Percentiles rank a stretch among this genome's conserved stretches.
phyloP scores from a whole-genome alignment of 1,284 basidiomycete genomes.

The Grifola frondosa region DNA sequence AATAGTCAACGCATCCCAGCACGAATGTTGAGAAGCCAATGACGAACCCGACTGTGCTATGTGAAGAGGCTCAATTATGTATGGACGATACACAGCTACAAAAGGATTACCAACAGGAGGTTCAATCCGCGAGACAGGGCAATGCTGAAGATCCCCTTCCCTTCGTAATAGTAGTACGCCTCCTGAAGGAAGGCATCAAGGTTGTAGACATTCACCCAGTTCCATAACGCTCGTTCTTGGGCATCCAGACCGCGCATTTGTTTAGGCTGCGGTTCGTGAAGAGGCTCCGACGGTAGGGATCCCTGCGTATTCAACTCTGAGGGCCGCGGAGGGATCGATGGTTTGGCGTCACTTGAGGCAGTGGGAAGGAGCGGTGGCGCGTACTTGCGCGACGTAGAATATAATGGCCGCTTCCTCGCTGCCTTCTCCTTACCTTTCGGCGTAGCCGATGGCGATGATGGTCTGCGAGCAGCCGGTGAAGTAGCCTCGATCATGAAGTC shows the following conservation, averaged over 20 bases:
- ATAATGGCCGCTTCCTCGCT: constrained; percentile 23
- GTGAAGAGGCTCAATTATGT: constrained; percentile 18
- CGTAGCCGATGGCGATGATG: constrained; percentile 28
- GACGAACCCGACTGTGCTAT: constrained; percentile 94
- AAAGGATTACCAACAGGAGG: constrained; percentile 71
- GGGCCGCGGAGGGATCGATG: constrained; percentile 63
- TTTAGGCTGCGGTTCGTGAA: constrained; percentile 38
- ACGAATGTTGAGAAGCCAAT: constrained; percentile 97
- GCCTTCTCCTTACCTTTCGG: constrained; percentile 40
- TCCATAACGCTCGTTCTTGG: constrained; percentile 92
- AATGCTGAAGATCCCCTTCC: constrained; percentile 95
- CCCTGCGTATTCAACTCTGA: constrained; percentile 55
- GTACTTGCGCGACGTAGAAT: constrained; percentile 22
- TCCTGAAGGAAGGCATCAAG: constrained; percentile 94
- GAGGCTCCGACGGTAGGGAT: constrained; percentile 20
- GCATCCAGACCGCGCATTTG: constrained; percentile 74
- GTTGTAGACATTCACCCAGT: constrained; percentile 98
- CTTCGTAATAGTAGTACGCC: constrained; percentile 94
- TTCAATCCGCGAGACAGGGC: constrained; percentile 85
- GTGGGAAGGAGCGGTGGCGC: constrained; percentile 36
- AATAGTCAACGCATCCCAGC: constrained; percentile 93
- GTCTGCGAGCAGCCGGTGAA: constrained; percentile 36
- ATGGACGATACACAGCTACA: constrained; percentile 17
- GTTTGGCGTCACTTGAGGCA: constrained; percentile 18
- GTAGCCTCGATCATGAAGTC: constrained; percentile 79